Evolutionary conservation across 352 stramenopile genomes (phyloP), one percentile per base, ranked within the genome.

Genomic region (Phytophthora ohioensis): DNA sequence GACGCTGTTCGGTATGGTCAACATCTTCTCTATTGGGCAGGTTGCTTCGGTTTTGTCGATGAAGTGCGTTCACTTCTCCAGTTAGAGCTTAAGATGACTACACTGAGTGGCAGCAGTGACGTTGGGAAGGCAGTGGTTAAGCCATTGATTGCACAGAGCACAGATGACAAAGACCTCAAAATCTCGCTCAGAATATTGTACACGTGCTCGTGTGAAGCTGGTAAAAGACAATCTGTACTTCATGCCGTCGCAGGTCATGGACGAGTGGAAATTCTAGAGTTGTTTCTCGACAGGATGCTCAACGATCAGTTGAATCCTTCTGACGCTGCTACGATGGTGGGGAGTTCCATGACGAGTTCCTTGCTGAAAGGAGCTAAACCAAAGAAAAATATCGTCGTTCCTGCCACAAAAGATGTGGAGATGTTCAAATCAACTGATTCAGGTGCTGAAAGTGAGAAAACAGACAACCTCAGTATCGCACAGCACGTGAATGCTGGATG

Each of bases 1-100:
- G 81, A 91, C 43, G 82, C 74, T 11, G 73, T 91, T 35, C 83
- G 87, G 0, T 94, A 94, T 36, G 87, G 85, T 3, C 87, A 94
- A 64, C 87, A 94, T 42, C 54, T 94, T 56, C 64, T 94, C 9
- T 94, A 92, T 60, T 94, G 87, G 84, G 80, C 75, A 21, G 82
- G 79, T 30, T 91, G 87, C 36, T 91, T 94, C 38, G 86, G 86
- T 0, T 61, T 92, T n/a, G 76, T 83, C 3, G 65, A 80, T 1
- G 75, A 91, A 21, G 82, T 91, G 21, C 70, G 67, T 9, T 75
- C 67, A 13, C 70, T 93, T 32, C 73, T 94, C 9, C 39, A 49
- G 30, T 35, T 76, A 42, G 43, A 72, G 34, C 17, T 76, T 32
- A 55, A 31, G 41, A 72, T 72, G 63, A 31, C 35, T 13, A 41